Conservation (phyloP, 2,329 filamentous ascomycete genomes). For the Aspergillus sp. region DNA sequence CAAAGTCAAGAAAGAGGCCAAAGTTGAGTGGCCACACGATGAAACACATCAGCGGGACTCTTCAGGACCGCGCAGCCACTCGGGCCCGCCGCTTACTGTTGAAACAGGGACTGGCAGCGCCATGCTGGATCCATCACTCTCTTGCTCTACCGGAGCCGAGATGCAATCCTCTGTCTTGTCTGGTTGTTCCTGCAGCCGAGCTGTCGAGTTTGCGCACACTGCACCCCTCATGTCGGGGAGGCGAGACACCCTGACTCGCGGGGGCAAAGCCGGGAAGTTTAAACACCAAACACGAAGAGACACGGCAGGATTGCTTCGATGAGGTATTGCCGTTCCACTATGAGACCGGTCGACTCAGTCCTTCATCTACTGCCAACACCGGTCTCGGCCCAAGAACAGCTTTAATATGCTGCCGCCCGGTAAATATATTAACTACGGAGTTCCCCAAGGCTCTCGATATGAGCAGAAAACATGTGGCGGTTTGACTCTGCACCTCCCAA, state of each 20-base stretch:
- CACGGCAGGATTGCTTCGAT: background rate
- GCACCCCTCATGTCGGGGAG: too few species aligned
- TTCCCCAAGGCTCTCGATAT: background rate
- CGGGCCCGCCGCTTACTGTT: background rate
- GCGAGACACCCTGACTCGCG: too few species aligned
- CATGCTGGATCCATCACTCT: too few species aligned
- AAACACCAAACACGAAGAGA: too few species aligned
- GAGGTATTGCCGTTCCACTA: background rate
- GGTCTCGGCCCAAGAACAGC: background rate
- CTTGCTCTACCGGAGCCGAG: too few species aligned
- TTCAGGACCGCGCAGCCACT: background rate
- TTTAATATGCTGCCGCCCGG: background rate
- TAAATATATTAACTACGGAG: constrained; percentile 5
- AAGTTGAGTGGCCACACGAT: constrained; percentile 10
- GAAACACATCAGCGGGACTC: constrained; percentile 13
- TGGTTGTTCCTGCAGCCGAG: too few species aligned
- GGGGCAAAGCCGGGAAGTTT: too few species aligned
- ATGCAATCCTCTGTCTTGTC: too few species aligned
- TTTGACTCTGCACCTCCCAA: background rate
- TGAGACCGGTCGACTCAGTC: background rate
- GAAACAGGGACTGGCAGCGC: background rate
- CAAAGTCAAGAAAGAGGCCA: background rate
- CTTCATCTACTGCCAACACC: constrained; percentile 9
- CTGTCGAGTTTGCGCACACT: too few species aligned
- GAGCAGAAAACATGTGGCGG: background rate